These are phyloP conservation scores for Beauveria australis DNA, from an alignment of 2,329 filamentous ascomycete genomes.

Conservation along the genomic window DNA sequence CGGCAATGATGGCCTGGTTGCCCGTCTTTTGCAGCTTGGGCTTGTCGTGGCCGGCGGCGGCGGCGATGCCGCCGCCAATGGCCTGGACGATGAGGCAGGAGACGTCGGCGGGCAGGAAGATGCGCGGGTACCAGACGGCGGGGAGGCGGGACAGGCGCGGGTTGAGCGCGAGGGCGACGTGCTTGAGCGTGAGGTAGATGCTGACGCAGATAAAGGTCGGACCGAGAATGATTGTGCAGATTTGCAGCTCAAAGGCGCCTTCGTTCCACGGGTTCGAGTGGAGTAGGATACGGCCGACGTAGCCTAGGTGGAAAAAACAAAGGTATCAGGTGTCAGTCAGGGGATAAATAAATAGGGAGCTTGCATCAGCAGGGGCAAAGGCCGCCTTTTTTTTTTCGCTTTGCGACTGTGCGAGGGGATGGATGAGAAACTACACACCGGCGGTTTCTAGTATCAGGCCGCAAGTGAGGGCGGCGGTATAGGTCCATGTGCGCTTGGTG, in stretches of 20 bases:
- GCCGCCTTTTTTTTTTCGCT: too few species aligned
- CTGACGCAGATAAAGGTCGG: slow-evolving; percentile 53
- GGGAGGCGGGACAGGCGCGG: slow-evolving; percentile 42
- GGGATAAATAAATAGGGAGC: too few species aligned
- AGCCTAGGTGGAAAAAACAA: slow-evolving; percentile 31
- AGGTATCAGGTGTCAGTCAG: slow-evolving; percentile 1
- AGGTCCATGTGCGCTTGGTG: slow-evolving; percentile 48
- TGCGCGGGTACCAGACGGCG: slow-evolving; percentile 43
- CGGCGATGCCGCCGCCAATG: slow-evolving; percentile 48
- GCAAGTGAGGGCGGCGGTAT: slow-evolving; percentile 37
- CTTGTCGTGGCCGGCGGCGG: slow-evolving; percentile 34
- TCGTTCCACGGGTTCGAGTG: slow-evolving; percentile 46
- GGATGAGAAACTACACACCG: slow-evolving; percentile 29
- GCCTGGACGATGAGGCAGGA: slow-evolving; percentile 52
- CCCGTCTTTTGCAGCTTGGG: slow-evolving; percentile 33
- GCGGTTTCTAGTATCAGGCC: slow-evolving; percentile 44
- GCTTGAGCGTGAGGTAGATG: slow-evolving; percentile 58
- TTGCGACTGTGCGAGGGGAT: too few species aligned
- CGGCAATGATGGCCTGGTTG: slow-evolving; percentile 45
- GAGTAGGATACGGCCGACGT: slow-evolving; percentile 43
- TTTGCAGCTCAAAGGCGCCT: slow-evolving; percentile 48
- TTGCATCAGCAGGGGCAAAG: too few species aligned
- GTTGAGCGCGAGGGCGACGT: slow-evolving; percentile 42
- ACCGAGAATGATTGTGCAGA: slow-evolving; percentile 50
- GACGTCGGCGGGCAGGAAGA: slow-evolving; percentile 53